Conservation (phyloP, 306 rosid genomes). For the Quercus bicolor region DNA sequence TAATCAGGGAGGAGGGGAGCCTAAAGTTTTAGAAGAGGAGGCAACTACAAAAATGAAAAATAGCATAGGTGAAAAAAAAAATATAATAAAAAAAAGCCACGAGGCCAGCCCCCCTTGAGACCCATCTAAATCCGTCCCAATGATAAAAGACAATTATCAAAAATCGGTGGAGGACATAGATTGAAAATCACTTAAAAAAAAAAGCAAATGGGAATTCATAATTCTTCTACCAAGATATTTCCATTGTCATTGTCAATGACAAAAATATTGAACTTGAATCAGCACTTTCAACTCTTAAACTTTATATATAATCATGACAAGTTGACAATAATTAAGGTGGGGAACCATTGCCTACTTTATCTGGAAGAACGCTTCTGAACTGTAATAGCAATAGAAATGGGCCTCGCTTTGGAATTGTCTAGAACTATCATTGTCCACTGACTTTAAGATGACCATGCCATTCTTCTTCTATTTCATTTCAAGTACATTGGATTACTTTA, state of each 20-base stretch:
- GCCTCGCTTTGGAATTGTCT: not conserved
- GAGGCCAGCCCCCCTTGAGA: accelerated
- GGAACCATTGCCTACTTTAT: not conserved
- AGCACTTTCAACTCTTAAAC: not conserved
- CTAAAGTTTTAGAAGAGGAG: too few species aligned
- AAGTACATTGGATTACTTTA: not conserved
- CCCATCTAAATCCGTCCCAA: accelerated
- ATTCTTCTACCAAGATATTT: not conserved
- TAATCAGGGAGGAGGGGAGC: too few species aligned
- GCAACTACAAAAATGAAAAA: too few species aligned
- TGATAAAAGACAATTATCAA: too few species aligned
- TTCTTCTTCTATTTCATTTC: not conserved
- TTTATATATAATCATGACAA: not conserved
- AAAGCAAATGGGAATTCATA: not conserved
- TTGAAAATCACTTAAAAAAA: too few species aligned
- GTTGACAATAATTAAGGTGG: not conserved
- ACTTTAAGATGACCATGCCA: not conserved
- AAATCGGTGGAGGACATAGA: accelerated
- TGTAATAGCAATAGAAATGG: not conserved
- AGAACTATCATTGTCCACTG: not conserved
- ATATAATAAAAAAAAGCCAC: accelerated
- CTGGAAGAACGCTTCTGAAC: not conserved
- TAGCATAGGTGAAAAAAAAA: too few species aligned
- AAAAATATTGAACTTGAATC: not conserved
- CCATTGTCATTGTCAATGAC: not conserved